Percentiles rank a stretch among this genome's conserved stretches.
Evolutionary conservation across 305 asterid species (phyloP).

Genomic region (Plantago coronopus): DNA sequence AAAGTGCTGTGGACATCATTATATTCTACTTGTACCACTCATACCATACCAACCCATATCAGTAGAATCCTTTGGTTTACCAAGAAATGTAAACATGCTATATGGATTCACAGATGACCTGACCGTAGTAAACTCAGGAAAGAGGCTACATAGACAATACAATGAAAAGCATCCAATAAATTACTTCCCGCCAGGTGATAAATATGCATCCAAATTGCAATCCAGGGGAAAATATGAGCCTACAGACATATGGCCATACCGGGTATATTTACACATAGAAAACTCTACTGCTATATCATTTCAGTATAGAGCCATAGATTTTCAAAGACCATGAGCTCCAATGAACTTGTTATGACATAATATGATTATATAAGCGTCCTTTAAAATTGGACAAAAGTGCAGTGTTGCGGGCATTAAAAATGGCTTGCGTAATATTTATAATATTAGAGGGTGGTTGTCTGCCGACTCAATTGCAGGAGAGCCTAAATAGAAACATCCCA

Average conservation of each 20-base stretch:
- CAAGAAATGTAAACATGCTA: background rate
- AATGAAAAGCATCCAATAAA: background rate
- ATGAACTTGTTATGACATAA: background rate
- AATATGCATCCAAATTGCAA: background rate
- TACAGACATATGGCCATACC: background rate
- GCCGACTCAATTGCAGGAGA: background rate
- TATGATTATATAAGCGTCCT: too few relatives aligned
- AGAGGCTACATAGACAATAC: background rate
- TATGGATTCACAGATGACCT: background rate
- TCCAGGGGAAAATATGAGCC: background rate
- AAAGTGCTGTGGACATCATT: conserved; percentile 3
- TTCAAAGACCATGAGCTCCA: background rate
- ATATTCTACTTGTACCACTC: background rate
- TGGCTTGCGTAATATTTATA: background rate
- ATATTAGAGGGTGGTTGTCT: background rate
- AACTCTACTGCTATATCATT: background rate
- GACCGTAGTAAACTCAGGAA: background rate
- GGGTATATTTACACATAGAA: background rate
- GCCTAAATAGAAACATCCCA: background rate
- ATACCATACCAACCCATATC: background rate
- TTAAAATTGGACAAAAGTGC: background rate
- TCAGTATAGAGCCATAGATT: background rate
- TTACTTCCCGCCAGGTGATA: background rate
- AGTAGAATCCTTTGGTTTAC: background rate
- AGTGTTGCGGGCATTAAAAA: background rate